A percentile compares a stretch with the other conserved stretches of the same genome.
These are phyloP conservation scores for Apiotrichum laibachii DNA, from an alignment of 1,284 basidiomycete species.

Conservation along the genomic window DNA sequence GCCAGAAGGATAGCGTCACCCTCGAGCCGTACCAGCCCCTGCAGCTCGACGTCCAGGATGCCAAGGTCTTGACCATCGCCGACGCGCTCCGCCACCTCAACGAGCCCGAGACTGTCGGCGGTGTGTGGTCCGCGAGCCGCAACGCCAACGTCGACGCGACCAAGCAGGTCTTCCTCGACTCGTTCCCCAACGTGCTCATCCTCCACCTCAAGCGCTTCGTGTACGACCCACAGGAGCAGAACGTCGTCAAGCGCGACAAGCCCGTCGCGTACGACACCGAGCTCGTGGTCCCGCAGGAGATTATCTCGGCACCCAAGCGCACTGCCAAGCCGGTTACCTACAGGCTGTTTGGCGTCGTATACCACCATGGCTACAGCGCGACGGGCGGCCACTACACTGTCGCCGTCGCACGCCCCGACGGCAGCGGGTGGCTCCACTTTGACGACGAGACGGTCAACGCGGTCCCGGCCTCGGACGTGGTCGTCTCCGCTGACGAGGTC, in stretches of 20 bases:
- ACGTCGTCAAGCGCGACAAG: constrained; percentile 78
- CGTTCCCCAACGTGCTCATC: constrained; percentile 79
- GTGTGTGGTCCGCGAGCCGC: constrained; percentile 61
- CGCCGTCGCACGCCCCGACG: constrained; percentile 72
- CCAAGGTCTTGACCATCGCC: constrained; percentile 71
- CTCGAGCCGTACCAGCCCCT: constrained; percentile 91
- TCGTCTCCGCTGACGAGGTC: constrained; percentile 55
- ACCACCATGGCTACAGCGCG: constrained; percentile 89
- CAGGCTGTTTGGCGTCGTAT: constrained; percentile 84
- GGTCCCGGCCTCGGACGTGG: constrained; percentile 72
- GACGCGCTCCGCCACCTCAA: constrained; percentile 80
- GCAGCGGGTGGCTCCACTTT: constrained; percentile 78
- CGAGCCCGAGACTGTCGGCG: constrained; percentile 75
- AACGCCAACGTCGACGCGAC: constrained; percentile 71
- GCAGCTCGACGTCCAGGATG: constrained; percentile 83
- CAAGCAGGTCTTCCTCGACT: constrained; percentile 83
- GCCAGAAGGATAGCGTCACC: constrained; percentile 79
- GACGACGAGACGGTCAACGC: constrained; percentile 87
- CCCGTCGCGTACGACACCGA: constrained; percentile 74
- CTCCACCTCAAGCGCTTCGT: constrained; percentile 91
- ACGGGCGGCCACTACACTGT: constrained; percentile 95
- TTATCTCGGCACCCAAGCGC: constrained; percentile 63
- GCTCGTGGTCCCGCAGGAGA: constrained; percentile 69
- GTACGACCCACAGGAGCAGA: constrained; percentile 64
- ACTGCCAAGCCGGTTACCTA: constrained; percentile 61